Base-by-base conservation (phyloP, 371 early-diverging fungal genomes). In the Syncephalastrum contaminatum region DNA sequence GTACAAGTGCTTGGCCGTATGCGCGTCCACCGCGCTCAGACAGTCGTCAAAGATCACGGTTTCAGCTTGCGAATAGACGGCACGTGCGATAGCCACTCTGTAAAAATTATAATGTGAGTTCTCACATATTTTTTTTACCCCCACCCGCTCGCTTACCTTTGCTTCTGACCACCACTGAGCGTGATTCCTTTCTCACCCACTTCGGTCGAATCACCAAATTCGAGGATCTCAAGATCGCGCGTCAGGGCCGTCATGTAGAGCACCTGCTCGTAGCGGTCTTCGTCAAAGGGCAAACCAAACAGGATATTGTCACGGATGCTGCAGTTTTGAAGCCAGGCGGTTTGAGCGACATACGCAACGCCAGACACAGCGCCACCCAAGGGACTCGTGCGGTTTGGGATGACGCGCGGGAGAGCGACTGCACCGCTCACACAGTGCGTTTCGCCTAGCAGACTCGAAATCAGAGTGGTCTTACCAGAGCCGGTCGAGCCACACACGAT, bases 181-280 rank as follows among this genome's bases (percentile, higher is more conserved):
- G 90, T 90, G 25, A 94, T 82, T 6, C 94, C 96, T 52, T 86
- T 85, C 68, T 94, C 95, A 42, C 95, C 96, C 49, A 95, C 85
- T 72, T 93, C 91, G 0, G 96, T 95, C 59, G 77, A 58, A 69
- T 96, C 97, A 19, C 95, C 95, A 39, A 83, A 70, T 15, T 83
- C 81, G 22, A 97, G 68, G 22, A 87, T 90, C 36, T 89, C 87
- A 49, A 96, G 69, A 65, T 97, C 97, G 21, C 89, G 75, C 0
- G 76, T 74, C 22, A 96, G 72, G 1, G 92, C 91, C 22, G 88
- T 86, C 78, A 79, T 80, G 58, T 80, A 75, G 1, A 92, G 52
- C 0, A 85, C 84, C n/a, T 77, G 64, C 15, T 73, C 60, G 56
- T 89, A 92, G 1, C 88, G 78, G 14, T 78, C 77, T 52, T 77